Evolutionary conservation across 2,329 filamentous ascomycete genomes (phyloP).

Genomic region (Parastagonospora nodorum): DNA sequence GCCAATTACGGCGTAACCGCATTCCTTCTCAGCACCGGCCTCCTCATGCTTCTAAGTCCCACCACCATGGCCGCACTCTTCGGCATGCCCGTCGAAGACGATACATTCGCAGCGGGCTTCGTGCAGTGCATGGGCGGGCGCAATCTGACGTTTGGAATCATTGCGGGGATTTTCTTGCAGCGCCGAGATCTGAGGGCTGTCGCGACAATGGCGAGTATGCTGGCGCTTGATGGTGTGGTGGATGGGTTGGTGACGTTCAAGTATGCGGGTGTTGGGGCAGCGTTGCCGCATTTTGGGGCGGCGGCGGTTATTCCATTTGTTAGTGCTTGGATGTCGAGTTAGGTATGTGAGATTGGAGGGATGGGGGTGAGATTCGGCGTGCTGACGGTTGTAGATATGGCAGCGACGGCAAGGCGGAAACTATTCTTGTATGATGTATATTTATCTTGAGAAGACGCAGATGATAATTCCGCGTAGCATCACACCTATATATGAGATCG

Average conservation of each 20-base stretch:
- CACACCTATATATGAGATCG: too few species aligned
- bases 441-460: too few species aligned
- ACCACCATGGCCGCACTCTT: constrained; percentile 17
- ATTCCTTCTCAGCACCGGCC: constrained; percentile 17
- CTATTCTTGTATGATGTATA: too few species aligned
- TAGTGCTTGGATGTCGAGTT: constrained; percentile 16
- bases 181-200: constrained; percentile 9
- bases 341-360: neutral
- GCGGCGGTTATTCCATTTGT: constrained; percentile 16
- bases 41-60: constrained; percentile 10
- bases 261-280: constrained; percentile 10
- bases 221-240: constrained; percentile 16
- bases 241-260: constrained; percentile 16
- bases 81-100: constrained; percentile 14
- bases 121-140: constrained; percentile 24
- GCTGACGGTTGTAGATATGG: too few species aligned
- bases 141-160: constrained; percentile 19
- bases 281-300: constrained; percentile 16
- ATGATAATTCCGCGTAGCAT: too few species aligned
- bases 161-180: constrained; percentile 10
- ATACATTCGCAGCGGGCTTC: constrained; percentile 20
- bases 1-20: constrained; percentile 13
- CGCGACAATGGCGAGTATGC: constrained; percentile 13
- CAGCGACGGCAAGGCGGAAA: too few species aligned
- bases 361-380: neutral